Evolutionary conservation across 2,329 filamentous ascomycete genomes (phyloP), one percentile per base, ranked within the genome.

Genomic region (Cyanodermella asteris): DNA sequence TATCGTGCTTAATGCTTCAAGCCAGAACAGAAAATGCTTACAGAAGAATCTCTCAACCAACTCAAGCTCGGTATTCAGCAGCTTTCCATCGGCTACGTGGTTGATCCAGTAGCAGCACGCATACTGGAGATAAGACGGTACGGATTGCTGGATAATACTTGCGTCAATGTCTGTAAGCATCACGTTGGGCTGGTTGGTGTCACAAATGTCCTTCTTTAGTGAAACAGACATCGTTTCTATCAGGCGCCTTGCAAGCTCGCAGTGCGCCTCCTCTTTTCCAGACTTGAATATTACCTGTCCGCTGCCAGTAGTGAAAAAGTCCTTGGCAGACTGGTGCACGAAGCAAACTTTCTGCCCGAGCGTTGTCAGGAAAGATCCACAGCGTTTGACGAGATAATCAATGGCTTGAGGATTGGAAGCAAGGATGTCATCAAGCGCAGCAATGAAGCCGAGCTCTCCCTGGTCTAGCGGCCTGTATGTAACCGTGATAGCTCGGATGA

Each of bases 401-500:
- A 23, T 13, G 1, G 22, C 12, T 12, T 18, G 20, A 10, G 25
- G 22, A 23, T 27, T 12, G 10, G 9, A 12, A 15, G 7, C 10
- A 11, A 25, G 10, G 16, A 22, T 16, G 8, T 18, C 16, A 3
- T 16, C 33, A 11, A 27, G 13, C 3, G 38, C 32, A n/a, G 35
- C 20, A 8, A 50, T 20, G 22, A 19, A 24, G 2, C 18, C 20
- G n/a, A 55, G 25, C 29, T 59, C 50, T 0, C 30, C 6, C 2
- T 56, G 9, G 0, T 27, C 36, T 13, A 58, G 29, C 5, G 53
- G 55, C 2, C 45, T 46, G 23, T 45, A 50, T 3, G 40, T 38
- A 5, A 38, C 27, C 3, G 37, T 33, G 4, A 38, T 30, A 7
- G 44, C 22, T 6, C 38, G 32, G 5, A 61, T 42, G 6, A 58